Evolutionary conservation across 495 filamentous ascomycete genomes (phyloP), one percentile per base, ranked within the genome.

Genomic region (Lophiotrema nucula): DNA sequence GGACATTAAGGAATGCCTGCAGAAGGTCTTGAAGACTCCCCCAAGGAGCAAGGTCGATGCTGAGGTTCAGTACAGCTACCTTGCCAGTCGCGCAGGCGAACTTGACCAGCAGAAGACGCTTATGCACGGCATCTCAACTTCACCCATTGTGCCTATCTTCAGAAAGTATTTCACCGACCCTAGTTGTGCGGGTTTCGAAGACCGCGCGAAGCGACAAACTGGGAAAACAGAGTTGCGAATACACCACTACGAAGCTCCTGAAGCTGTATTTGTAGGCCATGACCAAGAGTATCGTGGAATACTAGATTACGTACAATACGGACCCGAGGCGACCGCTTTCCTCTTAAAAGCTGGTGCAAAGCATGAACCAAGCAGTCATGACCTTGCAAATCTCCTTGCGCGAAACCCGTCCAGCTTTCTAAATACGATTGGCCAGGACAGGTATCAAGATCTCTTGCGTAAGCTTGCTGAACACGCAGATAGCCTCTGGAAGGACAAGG

Each of bases 231-330:
- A 66, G 37, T 1, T 41, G n/a, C 47, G 63, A 15, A 22, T 66
- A 23, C 63, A 66, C 22, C 63, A 66, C 31, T 66, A 58, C 22
- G 55, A 65, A 33, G 12, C 60, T 4, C 63, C 62, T 12, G 52
- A 60, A 53, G 69, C 28, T 25, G 64, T 60, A 0, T 63, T 66
- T 26, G 77, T 98, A 5, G 85, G 86, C 21, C 86, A 88, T 21
- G 81, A 79, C 53, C 75, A 83, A 19, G 81, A 80, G 12, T 97
- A 92, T 63, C 85, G 81, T 33, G 89, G 93, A 24, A 90, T 99
- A 16, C 96, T 97, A 60, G 91, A 97, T 69, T 99, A 96, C 72
- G 90, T 97, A 3, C 88, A 97, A 69, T 97, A 96, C 72, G 90
- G 91, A 2, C 70, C 79, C 47, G 83, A 92, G 65, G 92, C 90